Base-by-base conservation (phyloP, 768 basidiomycete genomes). In the Kwoniella mangroviensis region DNA sequence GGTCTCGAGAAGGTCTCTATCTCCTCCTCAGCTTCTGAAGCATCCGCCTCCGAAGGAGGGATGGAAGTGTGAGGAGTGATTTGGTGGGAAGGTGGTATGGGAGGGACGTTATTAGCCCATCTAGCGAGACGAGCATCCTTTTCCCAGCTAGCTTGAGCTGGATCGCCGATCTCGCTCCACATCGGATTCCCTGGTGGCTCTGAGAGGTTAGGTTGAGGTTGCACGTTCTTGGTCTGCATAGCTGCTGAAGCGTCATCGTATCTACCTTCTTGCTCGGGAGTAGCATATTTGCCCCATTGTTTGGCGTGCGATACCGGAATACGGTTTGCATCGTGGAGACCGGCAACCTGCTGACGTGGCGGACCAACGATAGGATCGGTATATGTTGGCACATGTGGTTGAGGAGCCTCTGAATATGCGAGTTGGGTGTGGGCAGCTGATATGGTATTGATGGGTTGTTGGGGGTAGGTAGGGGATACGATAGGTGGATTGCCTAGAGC, bases 61-160 rank as follows among this genome's bases (percentile, higher is more conserved):
- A 52, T 26, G 6, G 63, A 49, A 17, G 63, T 53, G 52, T 17
- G 45, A 26, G 52, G 63, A 10, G 63, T 43, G 13, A 9, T 22
- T 24, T 53, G 63, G 21, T 54, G 53, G 21, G 24, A 11, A 52
- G 60, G 60, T 15, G 60, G 21, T 40, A 57, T 40, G 4, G 51
- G 42, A 6, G 57, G 22, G 28, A 68, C 41, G 6, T 24, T 17
- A 22, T 52, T 55, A 7, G 67, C 67, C 67, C 67, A 68, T 62
- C 40, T 52, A n/a, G 28, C 34, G 17, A 62, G 28, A 3, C 49
- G 17, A 15, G 21, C 65, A 3, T 58, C 56, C 21, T 45, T 58
- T n/a, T 67, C 45, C 65, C 65, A 67, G 10, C 34, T 53, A 7
- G 21, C 40, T 21, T 58, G 43, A 10, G 21, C 26, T 15, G 64